Conservation (phyloP, 2,329 filamentous ascomycete species). For the Tolypocladium endophyticum region DNA sequence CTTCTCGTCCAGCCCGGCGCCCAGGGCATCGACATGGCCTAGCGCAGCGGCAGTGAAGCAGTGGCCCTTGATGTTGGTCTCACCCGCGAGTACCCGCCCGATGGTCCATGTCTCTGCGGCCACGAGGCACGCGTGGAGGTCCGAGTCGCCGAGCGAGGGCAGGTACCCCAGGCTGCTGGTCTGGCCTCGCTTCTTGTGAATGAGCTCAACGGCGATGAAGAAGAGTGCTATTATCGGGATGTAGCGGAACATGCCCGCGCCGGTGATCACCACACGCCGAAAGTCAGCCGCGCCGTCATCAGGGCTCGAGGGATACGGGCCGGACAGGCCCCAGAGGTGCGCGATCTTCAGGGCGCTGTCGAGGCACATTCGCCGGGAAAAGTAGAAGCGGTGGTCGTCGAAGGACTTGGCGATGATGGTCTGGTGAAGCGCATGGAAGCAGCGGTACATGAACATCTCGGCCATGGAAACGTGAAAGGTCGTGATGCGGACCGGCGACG, state of each 20-base stretch:
- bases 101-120: slow-evolving; percentile 19
- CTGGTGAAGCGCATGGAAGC: slow-evolving; percentile 43
- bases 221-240: slow-evolving; percentile 27
- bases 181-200: slow-evolving; percentile 33
- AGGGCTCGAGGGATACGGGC: slow-evolving; percentile 4
- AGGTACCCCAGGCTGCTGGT: slow-evolving; percentile 16
- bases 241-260: slow-evolving; percentile 30
- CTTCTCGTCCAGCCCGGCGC: slow-evolving; percentile 13
- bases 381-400: slow-evolving; percentile 37
- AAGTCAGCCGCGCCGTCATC: slow-evolving; percentile 10
- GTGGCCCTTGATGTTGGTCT: slow-evolving; percentile 32
- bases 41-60: slow-evolving; percentile 21
- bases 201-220: slow-evolving; percentile 33
- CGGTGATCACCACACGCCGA: slow-evolving; percentile 26
- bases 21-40: slow-evolving; percentile 24
- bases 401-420: slow-evolving; percentile 33
- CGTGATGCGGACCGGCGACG: slow-evolving; percentile 10
- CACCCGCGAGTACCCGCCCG: slow-evolving; percentile 26
- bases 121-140: slow-evolving; percentile 20
- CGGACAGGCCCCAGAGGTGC: slow-evolving; percentile 19
- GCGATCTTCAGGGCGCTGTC: slow-evolving; percentile 28
- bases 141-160: slow-evolving; percentile 17
- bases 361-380: slow-evolving; percentile 39
- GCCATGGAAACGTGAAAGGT: slow-evolving; percentile 31
- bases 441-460: slow-evolving; percentile 33